phyloP scores from a whole-genome alignment of 768 basidiomycete genomes.

The Suillus decipiens region DNA sequence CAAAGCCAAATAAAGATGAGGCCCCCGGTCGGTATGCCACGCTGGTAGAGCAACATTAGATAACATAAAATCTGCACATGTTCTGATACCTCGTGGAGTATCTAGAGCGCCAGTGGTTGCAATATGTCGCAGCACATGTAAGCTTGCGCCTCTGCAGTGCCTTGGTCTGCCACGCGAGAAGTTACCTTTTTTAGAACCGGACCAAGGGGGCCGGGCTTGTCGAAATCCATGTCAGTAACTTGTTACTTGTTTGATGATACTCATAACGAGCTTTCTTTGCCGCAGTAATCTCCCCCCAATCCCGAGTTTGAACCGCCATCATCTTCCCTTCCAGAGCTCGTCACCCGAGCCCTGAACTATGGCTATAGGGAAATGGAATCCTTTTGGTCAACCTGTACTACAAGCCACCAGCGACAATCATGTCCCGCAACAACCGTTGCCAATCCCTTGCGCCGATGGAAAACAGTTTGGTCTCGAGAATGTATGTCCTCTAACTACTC shows the following conservation, averaged over 20 bases:
- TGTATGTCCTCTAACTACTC: conserved; percentile 50
- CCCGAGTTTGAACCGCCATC: conserved; percentile 11
- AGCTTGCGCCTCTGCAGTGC: conserved; percentile 10
- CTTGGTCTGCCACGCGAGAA: conserved; percentile 10
- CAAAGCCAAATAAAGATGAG: not conserved
- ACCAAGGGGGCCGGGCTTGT: conserved; percentile 18
- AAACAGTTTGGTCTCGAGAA: conserved; percentile 98
- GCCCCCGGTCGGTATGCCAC: conserved; percentile 4
- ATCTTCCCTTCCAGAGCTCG: conserved; percentile 1
- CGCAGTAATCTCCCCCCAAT: conserved; percentile 20
- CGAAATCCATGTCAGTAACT: conserved; percentile 23
- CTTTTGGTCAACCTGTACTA: conserved; percentile 33
- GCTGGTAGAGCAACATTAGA: not conserved
- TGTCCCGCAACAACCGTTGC: conserved; percentile 31
- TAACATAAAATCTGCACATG: not conserved
- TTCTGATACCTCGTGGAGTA: not conserved
- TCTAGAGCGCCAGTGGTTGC: not conserved
- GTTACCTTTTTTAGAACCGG: conserved; percentile 17
- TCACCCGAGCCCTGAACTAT: conserved; percentile 18
- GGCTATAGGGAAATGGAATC: conserved; percentile 42
- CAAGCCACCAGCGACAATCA: conserved; percentile 26
- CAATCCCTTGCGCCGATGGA: conserved; percentile 61
- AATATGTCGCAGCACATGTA: conserved; percentile 5
- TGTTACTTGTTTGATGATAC: conserved; percentile 9
- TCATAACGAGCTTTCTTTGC: conserved; percentile 8